Evolutionary conservation across 2,329 filamentous ascomycete genomes (phyloP), one percentile per base, ranked within the genome.

Genomic region (Ophiosphaerella herpotricha): DNA sequence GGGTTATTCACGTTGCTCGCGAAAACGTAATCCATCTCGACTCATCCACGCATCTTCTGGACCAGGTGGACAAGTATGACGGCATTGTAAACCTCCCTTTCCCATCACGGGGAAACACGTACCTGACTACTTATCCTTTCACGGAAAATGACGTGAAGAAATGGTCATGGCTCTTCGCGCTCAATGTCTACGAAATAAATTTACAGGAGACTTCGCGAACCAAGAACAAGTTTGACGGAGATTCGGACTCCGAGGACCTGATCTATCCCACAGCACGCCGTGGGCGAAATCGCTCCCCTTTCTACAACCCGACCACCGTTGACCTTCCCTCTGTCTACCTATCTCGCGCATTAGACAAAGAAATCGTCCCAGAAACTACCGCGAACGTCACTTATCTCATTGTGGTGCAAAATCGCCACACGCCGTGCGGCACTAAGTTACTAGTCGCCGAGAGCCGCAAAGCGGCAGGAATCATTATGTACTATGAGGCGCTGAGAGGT

Each of bases 91-190:
- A 66, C 8, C 37, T 66, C 7, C 60, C 63, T 0, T 43, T 33
- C 31, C 61, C 60, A 8, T 54, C 47, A 4, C 51, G 54, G 12
- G 44, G 48, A n/a, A 55, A 44, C 42, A 46, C 58, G 13, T 66
- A 64, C 48, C 43, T 67, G 3, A 48, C 55, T 37, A 67, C 64
- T 0, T 67, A 55, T 40, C 60, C 63, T 4, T 67, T 66, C 46
- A 57, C 57, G n/a, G 43, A 60, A 18, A 54, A 48, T 9, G 61
- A 66, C n/a, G 53, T 67, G 5, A 56, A 59, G 45, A 61, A 64
- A 21, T 66, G 58, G 57, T 26, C 48, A 1, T 66, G 64, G 61
- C 45, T 67, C 18, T 46, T 67, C 12, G 43, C 36, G 5, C 24
- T 44, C 5, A 55, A 51, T 9, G 39, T 64, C 5, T 57, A 64